These are phyloP conservation scores for Phytophthora hibernalis DNA, from an alignment of 352 stramenopile species.

Conservation along the genomic window DNA sequence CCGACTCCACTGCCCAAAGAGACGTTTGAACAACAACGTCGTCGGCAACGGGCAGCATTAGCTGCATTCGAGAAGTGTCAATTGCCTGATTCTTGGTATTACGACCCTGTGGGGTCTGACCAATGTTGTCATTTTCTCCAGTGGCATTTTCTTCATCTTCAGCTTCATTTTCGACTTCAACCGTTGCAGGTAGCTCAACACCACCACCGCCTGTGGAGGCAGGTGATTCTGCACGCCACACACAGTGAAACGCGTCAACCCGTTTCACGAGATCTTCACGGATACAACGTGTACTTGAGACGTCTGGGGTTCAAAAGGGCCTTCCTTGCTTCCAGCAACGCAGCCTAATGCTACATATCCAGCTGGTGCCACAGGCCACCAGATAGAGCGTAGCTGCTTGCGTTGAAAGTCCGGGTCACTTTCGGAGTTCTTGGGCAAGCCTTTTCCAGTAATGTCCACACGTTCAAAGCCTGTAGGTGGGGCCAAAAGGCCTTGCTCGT, in stretches of 20 bases:
- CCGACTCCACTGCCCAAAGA: slow-evolving; percentile 68
- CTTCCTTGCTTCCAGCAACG: slow-evolving; percentile 80
- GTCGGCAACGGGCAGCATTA: slow-evolving; percentile 40
- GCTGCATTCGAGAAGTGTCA: slow-evolving; percentile 29
- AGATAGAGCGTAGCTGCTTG: slow-evolving; percentile 86
- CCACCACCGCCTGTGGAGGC: slow-evolving; percentile 40
- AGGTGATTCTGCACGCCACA: slow-evolving; percentile 57
- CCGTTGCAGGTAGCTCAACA: slow-evolving; percentile 39
- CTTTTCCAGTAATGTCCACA: slow-evolving; percentile 85
- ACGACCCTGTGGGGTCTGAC: neutral
- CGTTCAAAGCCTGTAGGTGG: slow-evolving; percentile 81
- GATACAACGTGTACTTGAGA: slow-evolving; percentile 66
- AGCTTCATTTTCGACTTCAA: slow-evolving; percentile 42
- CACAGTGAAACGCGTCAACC: slow-evolving; percentile 64
- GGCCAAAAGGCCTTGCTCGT: slow-evolving; percentile 51
- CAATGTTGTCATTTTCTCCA: slow-evolving; percentile 20
- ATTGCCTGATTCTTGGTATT: slow-evolving; percentile 50
- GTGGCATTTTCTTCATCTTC: slow-evolving; percentile 24
- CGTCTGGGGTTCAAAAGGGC: slow-evolving; percentile 76
- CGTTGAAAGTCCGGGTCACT: slow-evolving; percentile 76
- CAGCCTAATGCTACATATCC: slow-evolving; percentile 83
- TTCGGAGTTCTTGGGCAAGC: slow-evolving; percentile 79
- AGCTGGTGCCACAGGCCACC: slow-evolving; percentile 82
- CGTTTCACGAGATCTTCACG: slow-evolving; percentile 80
- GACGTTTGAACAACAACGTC: slow-evolving; percentile 72